Conservation (phyloP, 192 early-diverging fungal species). For the Gigaspora rosea region DNA sequence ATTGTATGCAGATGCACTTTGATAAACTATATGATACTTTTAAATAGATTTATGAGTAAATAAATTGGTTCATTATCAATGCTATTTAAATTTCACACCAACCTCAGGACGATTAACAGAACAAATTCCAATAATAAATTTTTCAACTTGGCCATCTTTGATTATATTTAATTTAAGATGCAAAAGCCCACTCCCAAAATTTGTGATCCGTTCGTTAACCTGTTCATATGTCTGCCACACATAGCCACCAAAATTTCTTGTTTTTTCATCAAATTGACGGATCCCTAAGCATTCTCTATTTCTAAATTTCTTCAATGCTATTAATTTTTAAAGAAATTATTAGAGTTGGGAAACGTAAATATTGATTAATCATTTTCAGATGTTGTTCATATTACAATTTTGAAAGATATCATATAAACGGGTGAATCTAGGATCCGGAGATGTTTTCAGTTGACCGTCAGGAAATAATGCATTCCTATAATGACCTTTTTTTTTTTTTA, state of each 20-base stretch:
- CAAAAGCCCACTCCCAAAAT: conserved; percentile 71
- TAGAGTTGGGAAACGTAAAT: not conserved
- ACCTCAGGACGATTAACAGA: conserved; percentile 65
- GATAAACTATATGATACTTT: conserved; percentile 56
- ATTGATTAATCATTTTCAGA: not conserved
- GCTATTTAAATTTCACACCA: not conserved
- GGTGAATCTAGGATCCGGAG: no score
- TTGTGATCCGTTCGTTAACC: conserved; percentile 54
- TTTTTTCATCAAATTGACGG: conserved; percentile 53
- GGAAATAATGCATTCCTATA: not conserved
- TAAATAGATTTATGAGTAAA: no score
- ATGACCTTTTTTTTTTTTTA: not conserved
- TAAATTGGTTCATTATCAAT: no score
- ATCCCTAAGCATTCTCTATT: conserved; percentile 60
- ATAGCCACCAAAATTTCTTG: conserved; percentile 59
- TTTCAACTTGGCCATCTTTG: not conserved
- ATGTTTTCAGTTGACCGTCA: no score
- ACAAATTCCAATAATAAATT: conserved; percentile 70
- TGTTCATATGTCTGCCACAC: conserved; percentile 69
- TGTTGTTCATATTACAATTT: conserved; percentile 24
- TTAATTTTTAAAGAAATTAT: not conserved
- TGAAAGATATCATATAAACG: conserved; percentile 37
- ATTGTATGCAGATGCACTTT: conserved; percentile 69
- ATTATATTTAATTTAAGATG: conserved; percentile 39
- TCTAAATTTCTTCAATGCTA: conserved; percentile 47